These are phyloP conservation scores for Teratosphaeriaceae sp. DNA, from an alignment of 2,329 filamentous ascomycete species.

Conservation along the genomic window DNA sequence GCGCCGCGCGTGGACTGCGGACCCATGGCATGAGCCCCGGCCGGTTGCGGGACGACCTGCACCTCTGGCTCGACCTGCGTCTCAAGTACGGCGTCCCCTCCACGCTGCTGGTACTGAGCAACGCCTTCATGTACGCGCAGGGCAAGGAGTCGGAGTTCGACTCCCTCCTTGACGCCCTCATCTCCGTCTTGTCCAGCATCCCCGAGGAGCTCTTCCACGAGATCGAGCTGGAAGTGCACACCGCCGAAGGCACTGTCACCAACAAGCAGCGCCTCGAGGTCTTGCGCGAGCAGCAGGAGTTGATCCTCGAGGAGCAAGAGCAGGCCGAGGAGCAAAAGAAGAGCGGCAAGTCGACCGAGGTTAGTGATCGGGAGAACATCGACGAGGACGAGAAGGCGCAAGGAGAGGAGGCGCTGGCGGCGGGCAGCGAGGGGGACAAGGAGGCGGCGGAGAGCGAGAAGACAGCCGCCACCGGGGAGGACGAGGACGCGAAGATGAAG, in stretches of 20 bases:
- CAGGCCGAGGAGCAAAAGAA: slow-evolving; percentile 78
- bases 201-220: slow-evolving; percentile 99
- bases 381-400: slow-evolving; percentile 73
- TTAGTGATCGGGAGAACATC: slow-evolving; percentile 81
- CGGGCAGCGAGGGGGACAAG: not conserved
- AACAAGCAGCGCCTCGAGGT: slow-evolving; percentile 99
- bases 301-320: slow-evolving; percentile 94
- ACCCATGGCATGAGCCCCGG: slow-evolving; percentile 88
- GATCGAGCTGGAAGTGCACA: slow-evolving; percentile 97
- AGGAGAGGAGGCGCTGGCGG: slow-evolving; percentile 5
- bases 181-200: slow-evolving; percentile 86
- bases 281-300: slow-evolving; percentile 94
- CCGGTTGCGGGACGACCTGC: slow-evolving; percentile 79
- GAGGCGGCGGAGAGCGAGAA: slow-evolving; percentile 9
- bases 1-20: slow-evolving; percentile 83
- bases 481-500: slow-evolving; percentile 14
- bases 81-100: slow-evolving; percentile 94
- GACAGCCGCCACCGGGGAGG: slow-evolving; percentile 13
- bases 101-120: slow-evolving; percentile 89
- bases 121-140: slow-evolving; percentile 94
- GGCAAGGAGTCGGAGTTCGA: slow-evolving; percentile 77
- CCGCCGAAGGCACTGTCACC: slow-evolving; percentile 90
- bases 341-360: slow-evolving; percentile 49
- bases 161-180: slow-evolving; percentile 86
- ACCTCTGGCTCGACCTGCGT: slow-evolving; percentile 89